Base-by-base conservation (phyloP, 192 early-diverging fungal genomes). In the Mortierella hygrophila region DNA sequence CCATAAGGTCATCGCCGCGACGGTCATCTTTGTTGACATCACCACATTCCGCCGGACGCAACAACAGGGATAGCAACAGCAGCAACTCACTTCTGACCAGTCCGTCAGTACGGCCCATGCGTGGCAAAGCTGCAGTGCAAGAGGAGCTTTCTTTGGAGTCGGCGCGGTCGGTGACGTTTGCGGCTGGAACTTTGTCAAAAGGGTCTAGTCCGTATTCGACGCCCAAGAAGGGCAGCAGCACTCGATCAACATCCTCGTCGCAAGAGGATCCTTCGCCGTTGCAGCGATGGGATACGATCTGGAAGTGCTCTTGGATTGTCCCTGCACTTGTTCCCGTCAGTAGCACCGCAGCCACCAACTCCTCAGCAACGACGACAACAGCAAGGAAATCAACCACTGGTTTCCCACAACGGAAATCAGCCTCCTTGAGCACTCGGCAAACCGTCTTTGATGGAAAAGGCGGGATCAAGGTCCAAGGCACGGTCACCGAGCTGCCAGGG, bases 281-380 rank as follows among this genome's bases (percentile, higher is more conserved):
- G 6, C 60, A 32, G 9, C 57, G 63, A 32, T 85, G 82, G 82
- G 68, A 79, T 4, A 29, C 76, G 8, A 69, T 85, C 47, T 85
- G 82, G 82, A 57, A 60, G 21, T 77, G 82, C 7, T 85, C 82
- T 11, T 85, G 82, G 82, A 72, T 85, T 9, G 77, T 85, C 1
- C 82, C 82, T 5, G 40, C 73, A 0, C 54, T 85, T 18, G 74
- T 79, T 29, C 77, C 82, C 21, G n/a, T 76, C 3, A 65, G 41
- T 15, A 74, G 16, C 72, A 23, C 18, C 47, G 8, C 55, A 26
- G 21, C 20, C 32, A n/a, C 21, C 78, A 42, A 40, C 44, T 21
- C n/a, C 40, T 4, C 46, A 9, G 44, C 46, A 29, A 70, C 49
- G 13, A 57, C 79, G 6, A 11, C 72, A 0, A 54, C 82, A 38